Conservation (phyloP, 148 eudicot species). For the Cornus florida region DNA sequence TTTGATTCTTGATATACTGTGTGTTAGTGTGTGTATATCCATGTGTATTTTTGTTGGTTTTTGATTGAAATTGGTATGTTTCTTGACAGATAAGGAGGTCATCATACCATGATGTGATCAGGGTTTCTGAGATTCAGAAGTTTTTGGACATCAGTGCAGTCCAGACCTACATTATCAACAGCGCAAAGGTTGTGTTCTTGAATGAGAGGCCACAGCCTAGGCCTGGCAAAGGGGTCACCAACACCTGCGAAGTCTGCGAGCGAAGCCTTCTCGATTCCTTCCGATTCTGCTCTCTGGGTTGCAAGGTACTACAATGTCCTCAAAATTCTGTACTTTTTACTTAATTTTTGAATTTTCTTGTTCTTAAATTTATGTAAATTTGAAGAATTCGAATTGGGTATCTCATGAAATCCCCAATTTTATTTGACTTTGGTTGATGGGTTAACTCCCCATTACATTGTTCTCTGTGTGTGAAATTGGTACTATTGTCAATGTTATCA, state of each 20-base stretch:
- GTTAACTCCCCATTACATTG: too few relatives aligned
- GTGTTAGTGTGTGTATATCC: not conserved
- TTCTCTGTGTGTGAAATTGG: too few relatives aligned
- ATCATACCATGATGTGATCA: conserved; percentile 90
- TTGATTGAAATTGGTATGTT: not conserved
- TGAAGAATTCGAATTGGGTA: conserved; percentile 1
- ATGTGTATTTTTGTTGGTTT: not conserved
- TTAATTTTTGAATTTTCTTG: not conserved
- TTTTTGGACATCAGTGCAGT: conserved; percentile 71
- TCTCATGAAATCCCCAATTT: not conserved
- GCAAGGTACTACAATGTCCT: conserved; percentile 58
- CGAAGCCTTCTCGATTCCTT: conserved; percentile 90
- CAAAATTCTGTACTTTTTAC: not conserved
- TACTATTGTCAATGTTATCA: too few relatives aligned
- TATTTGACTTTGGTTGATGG: too few relatives aligned
- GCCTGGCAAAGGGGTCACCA: conserved; percentile 94
- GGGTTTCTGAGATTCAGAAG: conserved; percentile 83
- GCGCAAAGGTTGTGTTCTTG: conserved; percentile 86
- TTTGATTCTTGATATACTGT: too few relatives aligned
- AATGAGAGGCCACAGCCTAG: conserved; percentile 91
- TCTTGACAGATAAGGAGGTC: conserved; percentile 77
- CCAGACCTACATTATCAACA: conserved; percentile 88
- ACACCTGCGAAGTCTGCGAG: conserved; percentile 81
- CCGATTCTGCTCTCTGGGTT: conserved; percentile 94
- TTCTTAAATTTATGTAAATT: not conserved